Percentiles rank a stretch among this genome's conserved stretches.
These are phyloP conservation scores for Botrytis byssoidea DNA, from an alignment of 2,329 filamentous ascomycete genomes.

Conservation along the genomic window DNA sequence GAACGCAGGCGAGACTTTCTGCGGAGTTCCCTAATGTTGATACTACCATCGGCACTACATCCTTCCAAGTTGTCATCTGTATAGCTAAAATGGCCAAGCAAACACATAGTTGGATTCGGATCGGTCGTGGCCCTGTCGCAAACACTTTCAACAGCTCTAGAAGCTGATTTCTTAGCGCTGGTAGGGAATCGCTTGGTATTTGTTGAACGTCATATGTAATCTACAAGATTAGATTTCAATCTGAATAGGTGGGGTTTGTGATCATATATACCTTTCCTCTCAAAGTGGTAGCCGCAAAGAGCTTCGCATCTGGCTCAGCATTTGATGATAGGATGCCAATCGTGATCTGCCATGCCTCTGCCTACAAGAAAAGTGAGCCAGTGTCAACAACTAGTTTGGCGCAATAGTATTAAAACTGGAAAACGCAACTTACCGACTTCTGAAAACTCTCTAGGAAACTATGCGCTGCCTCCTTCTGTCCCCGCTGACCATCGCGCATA, in stretches of 20 bases:
- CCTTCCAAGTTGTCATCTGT: constrained; percentile 94
- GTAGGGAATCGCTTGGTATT: constrained; percentile 71
- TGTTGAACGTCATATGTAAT: constrained; percentile 96
- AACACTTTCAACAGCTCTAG: constrained; percentile 78
- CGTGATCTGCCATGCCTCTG: constrained; percentile 87
- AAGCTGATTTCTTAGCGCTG: constrained; percentile 78
- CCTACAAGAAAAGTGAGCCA: constrained; percentile 48
- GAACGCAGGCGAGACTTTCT: constrained; percentile 78
- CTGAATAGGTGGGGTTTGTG: constrained; percentile 1
- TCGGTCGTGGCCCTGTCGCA: constrained; percentile 76
- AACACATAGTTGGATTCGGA: constrained; percentile 89
- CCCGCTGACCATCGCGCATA: constrained; percentile 82
- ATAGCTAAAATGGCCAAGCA: constrained; percentile 93
- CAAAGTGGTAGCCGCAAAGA: constrained; percentile 94
- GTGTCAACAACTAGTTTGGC: constrained; percentile 20
- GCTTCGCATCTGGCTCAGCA: constrained; percentile 77
- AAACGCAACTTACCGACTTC: constrained; percentile 75
- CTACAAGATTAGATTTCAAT: constrained; percentile 48
- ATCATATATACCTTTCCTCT: constrained; percentile 82
- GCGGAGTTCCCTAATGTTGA: constrained; percentile 72
- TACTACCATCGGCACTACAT: constrained; percentile 82
- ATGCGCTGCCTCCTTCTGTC: constrained; percentile 85
- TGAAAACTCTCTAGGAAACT: constrained; percentile 92
- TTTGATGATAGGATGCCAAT: constrained; percentile 82
- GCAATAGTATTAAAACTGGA: constrained; percentile 18